Evolutionary conservation across 2,329 filamentous ascomycete species (phyloP), one percentile per base, ranked within the genome.

Genomic region (Phialophora expanda): DNA sequence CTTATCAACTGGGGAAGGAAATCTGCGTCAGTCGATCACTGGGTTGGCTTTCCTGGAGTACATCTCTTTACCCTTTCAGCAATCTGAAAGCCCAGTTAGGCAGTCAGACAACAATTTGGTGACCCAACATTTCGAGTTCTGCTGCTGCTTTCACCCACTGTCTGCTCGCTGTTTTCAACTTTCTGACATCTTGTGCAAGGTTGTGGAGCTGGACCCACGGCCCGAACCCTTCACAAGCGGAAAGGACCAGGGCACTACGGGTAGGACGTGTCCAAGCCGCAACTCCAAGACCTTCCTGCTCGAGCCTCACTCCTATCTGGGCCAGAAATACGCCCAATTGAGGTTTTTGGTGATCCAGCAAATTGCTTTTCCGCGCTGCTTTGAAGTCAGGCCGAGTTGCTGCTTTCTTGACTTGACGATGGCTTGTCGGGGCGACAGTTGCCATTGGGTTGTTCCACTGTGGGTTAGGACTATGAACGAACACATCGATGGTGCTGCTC

Each of bases 351-450:
- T 53, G 57, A 53, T 8, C 57, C 57, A 53, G 20, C 44, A 41
- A 28, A 61, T 11, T 53, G 9, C 14, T 17, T 41, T 53, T 14
- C 38, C 4, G 12, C 44, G 57, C 57, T 53, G 57, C 57, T 61
- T 53, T 61, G 30, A 32, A 59, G 9, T 7, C 57, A 38, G 20
- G 26, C 5, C 38, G 4, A 22, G 20, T 30, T 30, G 57, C 56
- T 58, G 56, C 34, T 58, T 58, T 58, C 32, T 11, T 34, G 32
- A 12, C 32, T 41, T 14, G 12, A 41, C 34, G 34, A 17, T 41
- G 34, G 34, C 34, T 41, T 17, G 14, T 41, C 14, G 14, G 12
- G 34, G 34, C 34, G 34, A 17, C 34, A 41, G 34, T 5, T 38
- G 11, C 11, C 14, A 17, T 38, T 17, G 11, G 14, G 4, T 50